Evolutionary conservation across 139 green algal genomes (phyloP), one percentile per base, ranked within the genome.

Genomic region (Ostreobium quekettii): DNA sequence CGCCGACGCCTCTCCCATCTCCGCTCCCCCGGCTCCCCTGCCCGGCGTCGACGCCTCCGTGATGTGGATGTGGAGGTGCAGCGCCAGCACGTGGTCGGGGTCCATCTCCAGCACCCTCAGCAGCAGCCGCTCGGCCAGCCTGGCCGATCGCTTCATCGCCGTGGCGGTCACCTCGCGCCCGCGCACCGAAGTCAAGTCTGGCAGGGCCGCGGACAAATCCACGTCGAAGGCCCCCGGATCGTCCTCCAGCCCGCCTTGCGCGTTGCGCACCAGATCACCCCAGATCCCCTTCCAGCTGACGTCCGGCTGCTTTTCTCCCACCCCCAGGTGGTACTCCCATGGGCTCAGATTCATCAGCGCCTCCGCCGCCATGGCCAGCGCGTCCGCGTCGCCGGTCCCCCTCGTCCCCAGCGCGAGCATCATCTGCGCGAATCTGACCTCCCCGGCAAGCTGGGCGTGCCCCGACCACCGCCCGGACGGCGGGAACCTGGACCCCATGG

Each of bases 21-120:
- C 68, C 32, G 75, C 48, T 15, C 36, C 6, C 11, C 28, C 35
- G 28, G 36, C 66, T 2, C 3, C 39, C 5, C 31, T 4, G 33
- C n/a, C 32, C 3, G 71, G 62, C 4, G 33, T 1, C 2, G 33
- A 59, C 36, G 76, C 78, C 60, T 86, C 80, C 19, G 78, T 42
- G 11, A 86, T 47, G 56, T 86, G 80, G 26, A 86, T 80, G 70
- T 83, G 71, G 11, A 86, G 76, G 47, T 86, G 80, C 22, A 78
- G 60, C 2, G 78, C 80, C n/a, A 81, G 66, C 0, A 71, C 63
- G 56, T 83, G 73, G 26, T 36, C 1, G 2, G 69, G 60, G 4
- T 79, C 63, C 7, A 58, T 11, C 5, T 36, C n/a, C 58, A 84
- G 71, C 3, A 59, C 75, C 8, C 60, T 58, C 6, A 32, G 38